A percentile compares a stretch with the other conserved stretches of the same genome.
These are phyloP conservation scores for Parastagonospora nodorum DNA, from an alignment of 2,329 filamentous ascomycete genomes.

Conservation along the genomic window DNA sequence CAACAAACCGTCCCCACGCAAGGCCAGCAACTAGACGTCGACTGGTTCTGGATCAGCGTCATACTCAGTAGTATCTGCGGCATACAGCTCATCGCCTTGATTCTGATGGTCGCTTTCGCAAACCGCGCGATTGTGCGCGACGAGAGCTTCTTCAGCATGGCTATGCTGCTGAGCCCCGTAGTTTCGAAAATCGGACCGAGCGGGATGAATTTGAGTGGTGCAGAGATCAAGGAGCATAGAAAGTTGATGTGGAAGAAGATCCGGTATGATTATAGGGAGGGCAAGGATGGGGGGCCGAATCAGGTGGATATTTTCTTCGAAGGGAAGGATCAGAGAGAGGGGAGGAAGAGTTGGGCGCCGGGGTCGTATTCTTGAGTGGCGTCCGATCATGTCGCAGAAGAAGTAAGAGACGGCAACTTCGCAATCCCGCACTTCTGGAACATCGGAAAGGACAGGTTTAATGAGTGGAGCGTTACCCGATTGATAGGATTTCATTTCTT, in stretches of 20 bases:
- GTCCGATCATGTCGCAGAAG: too few species aligned
- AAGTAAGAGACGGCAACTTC: too few species aligned
- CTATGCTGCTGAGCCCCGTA: slow-evolving; percentile 38
- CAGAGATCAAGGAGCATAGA: slow-evolving; percentile 34
- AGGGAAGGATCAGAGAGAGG: slow-evolving; percentile 27
- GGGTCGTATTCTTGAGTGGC: slow-evolving; percentile 25
- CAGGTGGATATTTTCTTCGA: slow-evolving; percentile 34
- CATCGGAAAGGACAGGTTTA: neutral
- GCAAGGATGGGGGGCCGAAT: slow-evolving; percentile 29
- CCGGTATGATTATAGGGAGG: slow-evolving; percentile 37
- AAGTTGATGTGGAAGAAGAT: slow-evolving; percentile 34
- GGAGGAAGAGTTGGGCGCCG: slow-evolving; percentile 33
- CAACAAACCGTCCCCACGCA: slow-evolving; percentile 14
- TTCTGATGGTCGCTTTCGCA: slow-evolving; percentile 25
- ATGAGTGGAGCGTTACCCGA: neutral
- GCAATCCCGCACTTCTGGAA: too few species aligned
- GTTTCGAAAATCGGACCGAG: slow-evolving; percentile 25
- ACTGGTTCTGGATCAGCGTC: slow-evolving; percentile 32
- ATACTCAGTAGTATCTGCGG: slow-evolving; percentile 28
- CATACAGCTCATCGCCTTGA: slow-evolving; percentile 32
- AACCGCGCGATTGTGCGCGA: slow-evolving; percentile 40
- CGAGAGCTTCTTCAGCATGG: slow-evolving; percentile 37
- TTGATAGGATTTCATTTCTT: neutral
- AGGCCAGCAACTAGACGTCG: slow-evolving; percentile 35
- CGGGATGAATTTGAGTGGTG: slow-evolving; percentile 34